Base-by-base conservation (phyloP, 23 red algal species). In the Gracilaria caudata region DNA sequence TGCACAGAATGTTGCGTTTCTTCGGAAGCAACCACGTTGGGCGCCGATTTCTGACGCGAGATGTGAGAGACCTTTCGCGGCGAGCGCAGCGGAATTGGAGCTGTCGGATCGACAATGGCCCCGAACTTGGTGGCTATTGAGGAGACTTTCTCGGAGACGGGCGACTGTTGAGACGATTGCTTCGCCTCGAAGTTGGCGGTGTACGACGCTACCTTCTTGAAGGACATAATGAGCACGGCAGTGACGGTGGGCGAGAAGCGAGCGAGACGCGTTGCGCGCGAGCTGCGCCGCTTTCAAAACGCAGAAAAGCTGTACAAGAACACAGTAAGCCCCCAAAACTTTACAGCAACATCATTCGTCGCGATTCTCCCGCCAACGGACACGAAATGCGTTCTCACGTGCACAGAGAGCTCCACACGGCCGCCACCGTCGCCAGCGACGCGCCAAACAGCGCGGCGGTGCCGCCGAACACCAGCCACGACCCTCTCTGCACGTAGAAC, bases 361-460 rank as follows among this genome's bases (percentile, higher is more conserved):
- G n/a, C n/a, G n/a, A n/a, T n/a, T n/a, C n/a, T n/a, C n/a, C n/a
- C n/a, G n/a, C n/a, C n/a, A n/a, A n/a, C n/a, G n/a, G n/a, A n/a
- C n/a, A n/a, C n/a, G n/a, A n/a, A n/a, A n/a, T n/a, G n/a, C n/a
- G n/a, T n/a, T n/a, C n/a, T n/a, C n/a, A n/a, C n/a, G 60, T 65
- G 14, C 14, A 9, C 25, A 65, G 5, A 2, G 10, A 38, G 70
- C 70, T 9, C 37, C 37, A 47, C 38, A 36, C 70, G 40, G 37
- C 11, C 12, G 49, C 49, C 49, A 53, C 7, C 49, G 19, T 7
- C 49, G 49, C 49, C 6, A 53, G 13, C 5, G 38, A 14, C 2
- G 37, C 79, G 57, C 13, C 57, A 36, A 83, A 83, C 19, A 66
- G 40, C 68, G 55, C 63, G 20, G 82, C 82, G 21, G 64, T 56